A percentile compares a stretch with the other conserved stretches of the same genome.
Evolutionary conservation across 2,329 filamentous ascomycete genomes (phyloP).

Genomic region (Diplodia mutila): DNA sequence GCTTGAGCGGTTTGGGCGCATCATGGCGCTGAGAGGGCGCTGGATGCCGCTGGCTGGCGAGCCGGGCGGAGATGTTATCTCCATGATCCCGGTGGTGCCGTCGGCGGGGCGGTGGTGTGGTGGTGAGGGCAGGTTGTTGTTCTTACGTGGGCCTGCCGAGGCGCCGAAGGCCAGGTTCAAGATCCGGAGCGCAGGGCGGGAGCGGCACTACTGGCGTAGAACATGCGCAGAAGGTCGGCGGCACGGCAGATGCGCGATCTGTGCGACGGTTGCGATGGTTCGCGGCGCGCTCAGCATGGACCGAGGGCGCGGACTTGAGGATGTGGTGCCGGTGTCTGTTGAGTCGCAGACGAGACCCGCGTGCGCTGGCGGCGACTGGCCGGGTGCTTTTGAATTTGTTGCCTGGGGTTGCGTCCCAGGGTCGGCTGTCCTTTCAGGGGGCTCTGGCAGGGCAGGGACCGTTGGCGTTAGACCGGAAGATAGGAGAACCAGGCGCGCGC

Average conservation of each 20-base stretch:
- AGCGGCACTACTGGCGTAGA: conserved; percentile 17
- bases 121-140: conserved; percentile 2
- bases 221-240: conserved; percentile 21
- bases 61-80: conserved; percentile 39
- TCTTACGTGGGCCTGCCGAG: not conserved
- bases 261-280: conserved; percentile 6
- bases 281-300: conserved; percentile 14
- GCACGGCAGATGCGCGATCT: conserved; percentile 26
- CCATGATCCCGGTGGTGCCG: conserved; percentile 12
- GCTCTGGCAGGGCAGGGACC: conserved; percentile 13
- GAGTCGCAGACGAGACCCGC: conserved; percentile 18
- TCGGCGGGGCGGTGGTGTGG: not conserved
- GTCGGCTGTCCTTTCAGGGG: conserved; percentile 18
- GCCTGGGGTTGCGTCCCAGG: conserved; percentile 20
- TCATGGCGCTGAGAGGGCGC: conserved; percentile 80
- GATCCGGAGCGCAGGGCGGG: conserved; percentile 21
- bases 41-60: conserved; percentile 48
- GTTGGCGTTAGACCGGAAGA: conserved; percentile 24
- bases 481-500: conserved; percentile 18
- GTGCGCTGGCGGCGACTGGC: conserved; percentile 22
- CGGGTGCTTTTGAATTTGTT: conserved; percentile 22
- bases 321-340: not conserved
- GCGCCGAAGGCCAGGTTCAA: conserved; percentile 15
- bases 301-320: conserved; percentile 7
- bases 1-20: conserved; percentile 74